These are phyloP conservation scores for Pichia sp. DNA, from an alignment of 1,139 yeast genomes.

Conservation along the genomic window DNA sequence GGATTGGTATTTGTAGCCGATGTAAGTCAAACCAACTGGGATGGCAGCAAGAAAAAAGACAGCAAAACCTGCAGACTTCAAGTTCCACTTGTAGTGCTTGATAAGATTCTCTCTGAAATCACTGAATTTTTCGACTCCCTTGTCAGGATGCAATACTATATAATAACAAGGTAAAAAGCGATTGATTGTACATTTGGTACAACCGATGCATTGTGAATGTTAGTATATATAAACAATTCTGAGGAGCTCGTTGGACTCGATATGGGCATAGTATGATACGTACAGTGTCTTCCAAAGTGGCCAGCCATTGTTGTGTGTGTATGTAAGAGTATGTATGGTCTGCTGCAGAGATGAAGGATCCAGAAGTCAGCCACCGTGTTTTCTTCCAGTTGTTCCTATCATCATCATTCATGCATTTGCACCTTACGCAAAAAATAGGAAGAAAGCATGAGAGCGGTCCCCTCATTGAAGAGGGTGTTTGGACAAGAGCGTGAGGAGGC, in stretches of 20 bases:
- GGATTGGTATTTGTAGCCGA: slow-evolving; percentile 32
- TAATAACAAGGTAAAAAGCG: neutral
- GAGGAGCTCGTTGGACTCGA: too few relatives aligned
- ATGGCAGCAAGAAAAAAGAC: slow-evolving; percentile 32
- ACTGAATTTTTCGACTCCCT: slow-evolving; percentile 32
- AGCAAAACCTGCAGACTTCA: slow-evolving; percentile 31
- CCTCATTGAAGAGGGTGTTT: neutral
- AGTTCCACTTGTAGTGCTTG: slow-evolving; percentile 32
- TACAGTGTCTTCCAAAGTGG: slow-evolving; percentile 33
- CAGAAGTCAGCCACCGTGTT: too few relatives aligned
- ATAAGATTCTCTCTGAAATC: slow-evolving; percentile 33
- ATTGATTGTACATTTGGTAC: neutral
- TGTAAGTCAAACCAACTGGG: slow-evolving; percentile 33
- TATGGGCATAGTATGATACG: slow-evolving; percentile 15
- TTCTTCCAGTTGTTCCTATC: neutral
- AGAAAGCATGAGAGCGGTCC: neutral
- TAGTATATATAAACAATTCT: slow-evolving; percentile 1
- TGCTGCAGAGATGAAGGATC: neutral
- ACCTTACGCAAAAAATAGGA: neutral
- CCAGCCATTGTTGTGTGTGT: slow-evolving; percentile 29
- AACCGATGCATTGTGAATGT: neutral
- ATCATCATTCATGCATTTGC: neutral
- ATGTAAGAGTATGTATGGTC: neutral
- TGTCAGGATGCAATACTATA: slow-evolving; percentile 29
- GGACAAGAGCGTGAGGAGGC: neutral